phyloP scores from a whole-genome alignment of 306 rosid species.

The Vigna mungo region DNA sequence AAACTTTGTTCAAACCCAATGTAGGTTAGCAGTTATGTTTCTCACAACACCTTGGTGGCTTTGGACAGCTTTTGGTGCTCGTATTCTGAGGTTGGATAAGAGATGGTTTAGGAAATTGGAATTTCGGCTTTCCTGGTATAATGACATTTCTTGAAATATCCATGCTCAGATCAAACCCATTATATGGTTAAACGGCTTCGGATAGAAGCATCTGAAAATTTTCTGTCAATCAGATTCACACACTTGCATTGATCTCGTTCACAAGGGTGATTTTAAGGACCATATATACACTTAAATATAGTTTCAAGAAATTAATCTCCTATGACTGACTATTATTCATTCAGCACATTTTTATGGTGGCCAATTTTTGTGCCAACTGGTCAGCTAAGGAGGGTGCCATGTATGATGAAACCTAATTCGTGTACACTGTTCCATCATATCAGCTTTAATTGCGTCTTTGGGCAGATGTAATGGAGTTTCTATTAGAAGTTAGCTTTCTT shows the following conservation, averaged over 20 bases:
- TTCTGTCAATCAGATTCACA: neutral
- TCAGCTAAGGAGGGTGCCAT: slow-evolving; percentile 1
- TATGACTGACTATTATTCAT: neutral
- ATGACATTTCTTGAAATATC: neutral
- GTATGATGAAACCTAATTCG: neutral
- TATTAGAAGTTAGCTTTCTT: neutral
- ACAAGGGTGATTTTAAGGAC: neutral
- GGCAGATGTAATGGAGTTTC: neutral
- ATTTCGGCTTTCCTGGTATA: neutral
- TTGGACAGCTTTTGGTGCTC: neutral
- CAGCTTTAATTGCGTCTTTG: neutral
- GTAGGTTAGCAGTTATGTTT: neutral
- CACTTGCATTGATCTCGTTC: neutral
- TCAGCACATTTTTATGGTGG: neutral
- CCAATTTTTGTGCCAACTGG: neutral
- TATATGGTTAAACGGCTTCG: neutral
- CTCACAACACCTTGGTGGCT: neutral
- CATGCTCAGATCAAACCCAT: neutral
- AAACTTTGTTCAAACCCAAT: neutral
- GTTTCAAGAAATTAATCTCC: neutral
- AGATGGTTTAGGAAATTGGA: neutral
- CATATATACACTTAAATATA: neutral
- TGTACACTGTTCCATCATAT: neutral
- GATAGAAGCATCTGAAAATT: neutral
- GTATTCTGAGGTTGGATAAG: neutral